These are phyloP conservation scores for Venustampulla echinocandica DNA, from an alignment of 495 filamentous ascomycete genomes.

Conservation along the genomic window DNA sequence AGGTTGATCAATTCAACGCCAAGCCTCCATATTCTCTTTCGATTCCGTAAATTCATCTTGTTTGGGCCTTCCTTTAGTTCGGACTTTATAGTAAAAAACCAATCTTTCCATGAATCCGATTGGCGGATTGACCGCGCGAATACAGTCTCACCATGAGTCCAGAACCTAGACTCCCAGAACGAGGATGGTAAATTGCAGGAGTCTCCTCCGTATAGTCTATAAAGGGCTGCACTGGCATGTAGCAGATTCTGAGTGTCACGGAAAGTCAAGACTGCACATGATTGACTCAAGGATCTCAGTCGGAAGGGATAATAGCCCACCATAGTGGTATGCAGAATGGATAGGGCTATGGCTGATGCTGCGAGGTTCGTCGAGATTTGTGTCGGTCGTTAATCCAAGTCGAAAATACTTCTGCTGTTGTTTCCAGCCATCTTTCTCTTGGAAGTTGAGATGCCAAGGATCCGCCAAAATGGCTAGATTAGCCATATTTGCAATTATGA, in stretches of 20 bases:
- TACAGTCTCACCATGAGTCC: constrained; percentile 5
- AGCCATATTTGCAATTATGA: constrained; percentile 4
- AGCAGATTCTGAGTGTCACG: constrained; percentile 6
- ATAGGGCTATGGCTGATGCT: neutral
- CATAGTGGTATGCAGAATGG: no score
- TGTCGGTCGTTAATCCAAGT: neutral
- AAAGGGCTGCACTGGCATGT: constrained; percentile 3
- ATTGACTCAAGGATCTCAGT: constrained; percentile 6
- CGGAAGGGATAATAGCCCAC: constrained; percentile 6
- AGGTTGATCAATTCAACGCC: neutral
- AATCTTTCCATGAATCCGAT: constrained; percentile 7
- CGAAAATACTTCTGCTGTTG: neutral
- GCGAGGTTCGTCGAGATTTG: neutral
- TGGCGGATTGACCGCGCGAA: constrained; percentile 5
- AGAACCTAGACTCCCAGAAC: constrained; percentile 11
- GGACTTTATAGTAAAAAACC: constrained; percentile 5
- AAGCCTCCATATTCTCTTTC: constrained; percentile 9
- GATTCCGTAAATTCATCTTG: constrained; percentile 8
- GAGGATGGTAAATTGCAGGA: constrained; percentile 3
- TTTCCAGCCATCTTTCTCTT: neutral
- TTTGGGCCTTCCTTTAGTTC: constrained; percentile 4
- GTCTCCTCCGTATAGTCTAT: constrained; percentile 4
- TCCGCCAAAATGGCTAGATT: constrained; percentile 2
- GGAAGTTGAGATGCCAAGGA: constrained; percentile 6
- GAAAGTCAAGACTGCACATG: constrained; percentile 5